Conservation (phyloP, 2,329 filamentous ascomycete species). For the Ophiognomonia clavigignenti-juglandacearum region DNA sequence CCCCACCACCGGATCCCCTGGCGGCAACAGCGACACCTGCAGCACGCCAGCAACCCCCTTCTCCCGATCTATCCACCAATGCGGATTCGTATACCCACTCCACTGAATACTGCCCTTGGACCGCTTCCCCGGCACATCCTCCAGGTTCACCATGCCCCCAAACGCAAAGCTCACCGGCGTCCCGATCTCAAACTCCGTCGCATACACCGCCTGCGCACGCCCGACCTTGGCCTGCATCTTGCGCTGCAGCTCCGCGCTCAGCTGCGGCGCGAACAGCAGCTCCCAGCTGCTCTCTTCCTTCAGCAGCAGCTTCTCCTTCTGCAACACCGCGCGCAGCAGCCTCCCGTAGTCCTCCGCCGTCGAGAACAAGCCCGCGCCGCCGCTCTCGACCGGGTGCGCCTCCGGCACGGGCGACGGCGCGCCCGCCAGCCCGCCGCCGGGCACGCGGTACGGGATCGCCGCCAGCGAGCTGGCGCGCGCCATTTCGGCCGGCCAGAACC, state of each 20-base stretch:
- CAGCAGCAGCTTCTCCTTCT: slow-evolving; percentile 14
- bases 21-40: slow-evolving; percentile 1
- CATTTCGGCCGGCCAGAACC: slow-evolving; percentile 20
- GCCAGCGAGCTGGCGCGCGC: neutral
- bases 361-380: slow-evolving; percentile 22
- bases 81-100: slow-evolving; percentile 9
- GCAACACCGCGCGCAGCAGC: slow-evolving; percentile 16
- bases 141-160: slow-evolving; percentile 11
- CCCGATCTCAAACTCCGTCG: neutral
- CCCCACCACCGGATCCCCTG: neutral
- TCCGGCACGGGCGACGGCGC: slow-evolving; percentile 3
- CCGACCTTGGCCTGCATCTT: slow-evolving; percentile 9
- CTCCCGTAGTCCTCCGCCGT: slow-evolving; percentile 18
- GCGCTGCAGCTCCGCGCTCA: slow-evolving; percentile 15
- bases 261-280: slow-evolving; percentile 20
- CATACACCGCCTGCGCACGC: neutral
- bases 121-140: slow-evolving; percentile 11
- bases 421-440: neutral
- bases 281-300: slow-evolving; percentile 12
- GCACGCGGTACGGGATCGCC: slow-evolving; percentile 2
- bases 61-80: slow-evolving; percentile 9
- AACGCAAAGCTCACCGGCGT: slow-evolving; percentile 5
- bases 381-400: slow-evolving; percentile 17
- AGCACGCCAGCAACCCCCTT: slow-evolving; percentile 4
- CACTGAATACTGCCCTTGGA: slow-evolving; percentile 10